Percentiles rank a stretch among this genome's conserved stretches.
Conservation (phyloP, 345 rosid species). For the Draba incana region DNA sequence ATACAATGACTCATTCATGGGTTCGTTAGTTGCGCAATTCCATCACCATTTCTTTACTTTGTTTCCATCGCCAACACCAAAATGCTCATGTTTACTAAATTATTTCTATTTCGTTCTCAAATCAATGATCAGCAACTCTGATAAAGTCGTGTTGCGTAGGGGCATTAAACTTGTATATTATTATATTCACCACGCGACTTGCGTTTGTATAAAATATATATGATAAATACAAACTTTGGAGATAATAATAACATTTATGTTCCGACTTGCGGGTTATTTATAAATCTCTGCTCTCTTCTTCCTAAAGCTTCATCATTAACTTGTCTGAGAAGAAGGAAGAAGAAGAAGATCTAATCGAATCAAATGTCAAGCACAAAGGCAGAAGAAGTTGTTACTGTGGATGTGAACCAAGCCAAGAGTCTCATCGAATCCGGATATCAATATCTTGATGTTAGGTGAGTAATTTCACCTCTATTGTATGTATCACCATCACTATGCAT, state of each 20-base stretch:
- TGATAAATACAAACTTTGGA: too few species aligned
- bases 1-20: slow-evolving; percentile 30
- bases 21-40: slow-evolving; percentile 35
- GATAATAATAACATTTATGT: background rate
- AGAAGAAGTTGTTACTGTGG: slow-evolving; percentile 64
- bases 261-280: slow-evolving; percentile 19
- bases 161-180: background rate
- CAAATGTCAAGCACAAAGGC: slow-evolving; percentile 44
- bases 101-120: background rate
- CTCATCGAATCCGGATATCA: slow-evolving; percentile 57
- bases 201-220: slow-evolving; percentile 7
- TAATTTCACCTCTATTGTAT: background rate
- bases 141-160: background rate
- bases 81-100: background rate
- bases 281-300: slow-evolving; percentile 15
- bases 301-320: background rate
- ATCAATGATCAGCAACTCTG: background rate
- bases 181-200: background rate
- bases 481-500: background rate
- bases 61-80: slow-evolving; percentile 22
- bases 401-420: slow-evolving; percentile 58
- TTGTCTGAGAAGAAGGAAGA: slow-evolving; percentile 2
- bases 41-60: slow-evolving; percentile 23
- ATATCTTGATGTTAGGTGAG: slow-evolving; percentile 77
- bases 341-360: background rate